Conservation (phyloP, 495 filamentous ascomycete species). For the Astrothelium subdiscretum region DNA sequence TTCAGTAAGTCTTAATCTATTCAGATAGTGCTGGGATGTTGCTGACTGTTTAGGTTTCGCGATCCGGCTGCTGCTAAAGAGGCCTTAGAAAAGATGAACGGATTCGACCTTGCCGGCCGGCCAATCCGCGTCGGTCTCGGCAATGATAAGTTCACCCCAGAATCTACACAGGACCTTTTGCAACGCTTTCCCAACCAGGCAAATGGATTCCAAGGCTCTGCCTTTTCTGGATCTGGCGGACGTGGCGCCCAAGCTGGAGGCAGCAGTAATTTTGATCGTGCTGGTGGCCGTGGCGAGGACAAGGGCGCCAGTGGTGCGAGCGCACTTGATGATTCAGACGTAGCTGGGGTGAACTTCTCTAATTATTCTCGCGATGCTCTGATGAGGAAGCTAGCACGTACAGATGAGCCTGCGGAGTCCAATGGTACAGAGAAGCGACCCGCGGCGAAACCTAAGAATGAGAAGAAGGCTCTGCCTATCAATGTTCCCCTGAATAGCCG, state of each 20-base stretch:
- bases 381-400: conserved; percentile 95
- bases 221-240: conserved; percentile 84
- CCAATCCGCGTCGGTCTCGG: conserved; percentile 98
- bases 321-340: conserved; percentile 94
- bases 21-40: conserved; percentile 23
- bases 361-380: conserved; percentile 95
- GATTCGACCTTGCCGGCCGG: conserved; percentile 94
- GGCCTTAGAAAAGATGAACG: conserved; percentile 98
- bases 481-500: conserved; percentile 89
- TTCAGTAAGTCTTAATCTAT: conserved; percentile 63
- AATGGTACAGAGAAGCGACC: conserved; percentile 68
- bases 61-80: conserved; percentile 85
- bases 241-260: conserved; percentile 76
- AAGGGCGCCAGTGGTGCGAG: conserved; percentile 84
- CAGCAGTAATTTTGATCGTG: conserved; percentile 75
- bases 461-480: conserved; percentile 43
- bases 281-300: conserved; percentile 79
- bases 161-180: conserved; percentile 81
- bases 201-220: conserved; percentile 80
- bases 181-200: conserved; percentile 74
- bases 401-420: conserved; percentile 70
- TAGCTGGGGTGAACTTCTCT: conserved; percentile 97
- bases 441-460: conserved; percentile 6
- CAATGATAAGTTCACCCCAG: conserved; percentile 99
- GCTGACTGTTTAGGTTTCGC: conserved; percentile 55